Base-by-base conservation (phyloP, 2,329 filamentous ascomycete species). In the Penicillium brevicompactum region DNA sequence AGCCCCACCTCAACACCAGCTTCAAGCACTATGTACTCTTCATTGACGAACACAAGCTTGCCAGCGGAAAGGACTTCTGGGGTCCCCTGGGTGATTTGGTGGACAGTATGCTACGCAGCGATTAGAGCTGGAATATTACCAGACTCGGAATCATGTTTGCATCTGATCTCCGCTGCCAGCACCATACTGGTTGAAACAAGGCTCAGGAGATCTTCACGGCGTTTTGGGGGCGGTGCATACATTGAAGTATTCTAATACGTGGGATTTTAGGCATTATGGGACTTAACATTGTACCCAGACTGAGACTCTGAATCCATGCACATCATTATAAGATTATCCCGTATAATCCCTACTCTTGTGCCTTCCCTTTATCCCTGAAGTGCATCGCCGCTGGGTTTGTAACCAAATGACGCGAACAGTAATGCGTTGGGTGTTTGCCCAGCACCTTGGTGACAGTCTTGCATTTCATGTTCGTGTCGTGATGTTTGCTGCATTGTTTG, bases 21-120 rank as follows among this genome's bases (percentile, higher is more conserved):
- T 99, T 99, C 86, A 99, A 99, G 83, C 94, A 99, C 77, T 99
- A 97, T 71, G 94, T 99, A 59, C 84, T 99, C 56, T 99, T 99
- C 76, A 92, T 99, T 65, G 92, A 99, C 74, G 95, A 99, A 82
- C 94, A 97, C 77, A 87, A 86, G 64, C 78, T 99, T 65, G 92
- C 92, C 27, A 95, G 87, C 69, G 94, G 93, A 48, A 92, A 96
- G 76, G 94, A 99, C 75, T 99, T 93, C 79, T 99, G 93, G 89
- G 94, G 94, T 1, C 94, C 94, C 11, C 75, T 99, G 55, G 93
- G 93, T 10, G 94, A 99, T 75, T 79, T 99, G 63, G 94, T 99
- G 48, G 94, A 99, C 73, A 97, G 91, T 74, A 99, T 99, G 92
- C 77, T 97, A 78, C 88, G 88, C 77, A 97, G 92, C 70, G 94